Evolutionary conservation across 1,284 basidiomycete genomes (phyloP).

Genomic region (Ustilago lituana): DNA sequence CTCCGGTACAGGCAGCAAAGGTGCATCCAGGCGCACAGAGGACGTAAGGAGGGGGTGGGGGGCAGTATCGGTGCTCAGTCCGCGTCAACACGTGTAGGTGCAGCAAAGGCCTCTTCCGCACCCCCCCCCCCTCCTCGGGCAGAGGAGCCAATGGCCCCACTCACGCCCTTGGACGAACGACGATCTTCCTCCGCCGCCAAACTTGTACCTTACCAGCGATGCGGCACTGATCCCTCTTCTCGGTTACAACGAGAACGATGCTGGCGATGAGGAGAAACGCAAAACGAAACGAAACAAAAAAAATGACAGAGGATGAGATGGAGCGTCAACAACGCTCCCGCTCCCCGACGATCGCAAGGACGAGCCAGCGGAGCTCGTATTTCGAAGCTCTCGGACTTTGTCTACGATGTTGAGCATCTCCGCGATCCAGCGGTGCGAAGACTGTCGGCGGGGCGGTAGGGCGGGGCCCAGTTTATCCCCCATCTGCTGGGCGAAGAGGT

Average conservation of each 20-base stretch:
- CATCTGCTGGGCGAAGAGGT: conserved; percentile 72
- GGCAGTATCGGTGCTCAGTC: conserved; percentile 34
- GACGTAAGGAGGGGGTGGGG: conserved; percentile 26
- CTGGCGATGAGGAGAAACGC: conserved; percentile 49
- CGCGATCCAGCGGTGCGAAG: conserved; percentile 42
- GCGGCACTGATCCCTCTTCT: conserved; percentile 44
- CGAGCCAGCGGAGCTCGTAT: conserved; percentile 58
- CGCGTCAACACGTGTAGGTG: conserved; percentile 39
- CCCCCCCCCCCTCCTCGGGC: no score
- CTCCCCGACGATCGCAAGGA: conserved; percentile 49
- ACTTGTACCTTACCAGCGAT: conserved; percentile 50
- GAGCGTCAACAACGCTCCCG: conserved; percentile 28
- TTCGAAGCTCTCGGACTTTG: conserved; percentile 61
- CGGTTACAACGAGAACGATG: conserved; percentile 48
- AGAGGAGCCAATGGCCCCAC: no score
- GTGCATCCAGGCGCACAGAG: conserved; percentile 10
- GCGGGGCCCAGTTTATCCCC: conserved; percentile 71
- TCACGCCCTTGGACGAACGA: no score
- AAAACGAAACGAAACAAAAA: conserved; percentile 51
- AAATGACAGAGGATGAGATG: conserved; percentile 49
- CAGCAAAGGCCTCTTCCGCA: conserved; percentile 34
- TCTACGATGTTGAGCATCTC: conserved; percentile 60
- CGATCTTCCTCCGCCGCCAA: conserved; percentile 33
- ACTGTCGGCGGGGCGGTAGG: conserved; percentile 58
- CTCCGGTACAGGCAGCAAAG: background rate